Conservation (phyloP, 164 flowering plant species). For the Vitis rotundifolia region DNA sequence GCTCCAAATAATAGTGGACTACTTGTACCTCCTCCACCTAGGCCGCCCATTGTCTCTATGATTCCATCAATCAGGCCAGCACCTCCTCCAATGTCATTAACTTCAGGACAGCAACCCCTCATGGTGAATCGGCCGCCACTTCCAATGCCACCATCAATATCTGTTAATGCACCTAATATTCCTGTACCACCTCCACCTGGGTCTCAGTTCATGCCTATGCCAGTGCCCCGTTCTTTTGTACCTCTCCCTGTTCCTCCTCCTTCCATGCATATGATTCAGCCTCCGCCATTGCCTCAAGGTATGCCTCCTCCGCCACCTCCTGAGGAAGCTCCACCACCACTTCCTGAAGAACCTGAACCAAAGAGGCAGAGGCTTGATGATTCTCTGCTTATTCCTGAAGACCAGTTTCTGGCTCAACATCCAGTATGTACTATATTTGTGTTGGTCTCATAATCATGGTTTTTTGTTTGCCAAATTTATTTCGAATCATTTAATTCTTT, state of each 20-base stretch:
- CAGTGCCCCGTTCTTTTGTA: slow-evolving; percentile 49
- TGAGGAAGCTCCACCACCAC: slow-evolving; percentile 96
- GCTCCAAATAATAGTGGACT: slow-evolving; percentile 41
- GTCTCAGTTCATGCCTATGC: slow-evolving; percentile 65
- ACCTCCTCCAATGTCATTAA: slow-evolving; percentile 65
- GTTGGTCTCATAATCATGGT: not conserved
- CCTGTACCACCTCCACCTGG: slow-evolving; percentile 84
- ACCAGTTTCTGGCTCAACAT: slow-evolving; percentile 89
- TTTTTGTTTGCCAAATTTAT: not conserved
- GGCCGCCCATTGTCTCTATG: slow-evolving; percentile 52
- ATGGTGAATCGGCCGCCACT: slow-evolving; percentile 63
- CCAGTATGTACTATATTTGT: slow-evolving; percentile 48
- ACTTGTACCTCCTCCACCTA: slow-evolving; percentile 48
- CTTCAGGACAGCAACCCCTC: slow-evolving; percentile 54
- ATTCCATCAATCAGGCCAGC: slow-evolving; percentile 55
- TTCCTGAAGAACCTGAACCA: slow-evolving; percentile 98
- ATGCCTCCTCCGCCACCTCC: slow-evolving; percentile 97
- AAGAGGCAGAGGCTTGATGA: slow-evolving; percentile 96
- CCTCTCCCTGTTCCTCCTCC: slow-evolving; percentile 58
- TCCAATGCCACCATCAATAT: slow-evolving; percentile 42
- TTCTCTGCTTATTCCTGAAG: slow-evolving; percentile 79
- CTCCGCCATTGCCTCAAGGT: slow-evolving; percentile 83
- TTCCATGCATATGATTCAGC: slow-evolving; percentile 61
- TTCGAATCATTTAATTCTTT: not conserved
- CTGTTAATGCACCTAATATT: slow-evolving; percentile 34